phyloP scores from a whole-genome alignment of 768 basidiomycete species.

The Stropharia rugosoannulata region DNA sequence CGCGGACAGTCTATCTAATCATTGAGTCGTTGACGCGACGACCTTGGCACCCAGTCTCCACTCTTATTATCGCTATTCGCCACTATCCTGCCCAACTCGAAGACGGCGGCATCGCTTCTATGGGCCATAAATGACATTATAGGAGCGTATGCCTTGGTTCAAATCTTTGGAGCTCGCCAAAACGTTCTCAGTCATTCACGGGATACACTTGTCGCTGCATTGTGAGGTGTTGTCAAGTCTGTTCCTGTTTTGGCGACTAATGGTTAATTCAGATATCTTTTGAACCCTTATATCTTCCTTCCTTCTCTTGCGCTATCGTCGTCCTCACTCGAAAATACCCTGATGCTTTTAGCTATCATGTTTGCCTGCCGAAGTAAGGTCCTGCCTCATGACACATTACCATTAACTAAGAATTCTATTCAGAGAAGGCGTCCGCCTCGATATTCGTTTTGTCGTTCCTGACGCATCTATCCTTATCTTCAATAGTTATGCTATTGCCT shows the following conservation, averaged over 20 bases:
- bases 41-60: conserved; percentile 61
- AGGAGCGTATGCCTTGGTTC: conserved; percentile 66
- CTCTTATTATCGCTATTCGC: conserved; percentile 77
- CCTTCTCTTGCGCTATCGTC: conserved; percentile 82
- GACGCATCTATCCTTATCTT: conserved; percentile 71
- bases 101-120: conserved; percentile 46
- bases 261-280: conserved; percentile 59
- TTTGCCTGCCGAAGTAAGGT: conserved; percentile 64
- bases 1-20: conserved; percentile 20
- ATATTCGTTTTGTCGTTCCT: conserved; percentile 71
- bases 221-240: conserved; percentile 45
- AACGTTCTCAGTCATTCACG: conserved; percentile 44
- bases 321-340: conserved; percentile 76
- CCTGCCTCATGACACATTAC: background rate
- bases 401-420: background rate
- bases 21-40: conserved; percentile 1
- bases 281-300: conserved; percentile 87
- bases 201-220: conserved; percentile 61
- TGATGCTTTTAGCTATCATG: conserved; percentile 65
- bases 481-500: conserved; percentile 65
- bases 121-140: conserved; percentile 73
- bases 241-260: conserved; percentile 1
- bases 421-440: conserved; percentile 59
- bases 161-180: conserved; percentile 67
- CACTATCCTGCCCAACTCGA: conserved; percentile 59